Percentiles rank a stretch among this genome's conserved stretches.
phyloP scores from a whole-genome alignment of 1,139 yeast species.

The Diutina ranongensis region DNA sequence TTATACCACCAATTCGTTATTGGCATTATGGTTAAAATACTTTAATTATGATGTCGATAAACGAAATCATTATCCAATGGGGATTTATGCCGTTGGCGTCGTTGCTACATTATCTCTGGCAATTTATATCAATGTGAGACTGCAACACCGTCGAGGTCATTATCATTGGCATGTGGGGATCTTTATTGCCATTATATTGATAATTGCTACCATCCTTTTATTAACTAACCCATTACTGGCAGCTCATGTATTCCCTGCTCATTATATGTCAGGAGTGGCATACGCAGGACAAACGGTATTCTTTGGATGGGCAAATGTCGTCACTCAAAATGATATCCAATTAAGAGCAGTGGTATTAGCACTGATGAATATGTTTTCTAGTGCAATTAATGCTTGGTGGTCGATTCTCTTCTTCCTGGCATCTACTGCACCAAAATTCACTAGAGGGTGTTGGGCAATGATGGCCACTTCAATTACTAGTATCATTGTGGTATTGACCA shows the following conservation, averaged over 20 bases:
- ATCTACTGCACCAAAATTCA: constrained; percentile 36
- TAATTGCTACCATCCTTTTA: constrained; percentile 35
- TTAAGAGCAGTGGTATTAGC: constrained; percentile 48
- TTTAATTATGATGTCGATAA: constrained; percentile 32
- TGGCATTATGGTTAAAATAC: constrained; percentile 39
- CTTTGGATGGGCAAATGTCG: constrained; percentile 51
- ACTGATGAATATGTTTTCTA: constrained; percentile 53
- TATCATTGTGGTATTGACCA: constrained; percentile 18
- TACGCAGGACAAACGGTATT: constrained; percentile 49
- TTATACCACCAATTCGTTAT: constrained; percentile 38
- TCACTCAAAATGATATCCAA: constrained; percentile 41
- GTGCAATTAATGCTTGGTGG: constrained; percentile 59
- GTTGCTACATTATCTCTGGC: constrained; percentile 35
- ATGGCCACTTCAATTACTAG: constrained; percentile 32
- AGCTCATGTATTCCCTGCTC: constrained; percentile 37
- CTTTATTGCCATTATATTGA: constrained; percentile 25
- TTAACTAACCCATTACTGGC: constrained; percentile 20
- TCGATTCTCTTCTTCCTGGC: constrained; percentile 40
- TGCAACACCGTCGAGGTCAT: constrained; percentile 25
- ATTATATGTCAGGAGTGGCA: constrained; percentile 39
- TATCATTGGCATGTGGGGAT: constrained; percentile 40
- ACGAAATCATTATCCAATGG: constrained; percentile 47
- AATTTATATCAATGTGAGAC: constrained; percentile 29
- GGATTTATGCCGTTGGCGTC: constrained; percentile 43
- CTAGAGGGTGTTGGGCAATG: constrained; percentile 45